A percentile compares a stretch with the other conserved stretches of the same genome.
phyloP scores from a whole-genome alignment of 2,329 filamentous ascomycete genomes.

The Aspergillus sp. region DNA sequence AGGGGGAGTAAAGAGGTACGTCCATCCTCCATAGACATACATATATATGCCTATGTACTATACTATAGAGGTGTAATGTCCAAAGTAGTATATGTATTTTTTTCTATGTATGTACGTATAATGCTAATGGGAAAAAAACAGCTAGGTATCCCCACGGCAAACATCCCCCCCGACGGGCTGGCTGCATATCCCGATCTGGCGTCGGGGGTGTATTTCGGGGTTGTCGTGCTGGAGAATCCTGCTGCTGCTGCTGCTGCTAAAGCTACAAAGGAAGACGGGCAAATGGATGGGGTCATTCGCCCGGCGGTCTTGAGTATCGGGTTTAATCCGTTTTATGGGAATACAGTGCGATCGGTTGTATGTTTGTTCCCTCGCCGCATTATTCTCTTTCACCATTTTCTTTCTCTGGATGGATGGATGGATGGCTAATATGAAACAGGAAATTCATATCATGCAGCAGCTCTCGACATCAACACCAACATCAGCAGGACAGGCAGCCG shows the following conservation, averaged over 20 bases:
- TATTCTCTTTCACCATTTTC: neutral
- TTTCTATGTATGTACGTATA: too few species aligned
- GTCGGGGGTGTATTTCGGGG: constrained; percentile 90
- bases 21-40: too few species aligned
- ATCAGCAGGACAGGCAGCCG: constrained; percentile 11
- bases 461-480: constrained; percentile 45
- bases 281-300: constrained; percentile 48
- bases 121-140: constrained; percentile 27
- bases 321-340: constrained; percentile 97
- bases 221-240: constrained; percentile 58
- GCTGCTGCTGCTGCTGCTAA: constrained; percentile 7
- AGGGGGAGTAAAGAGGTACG: constrained; percentile 81
- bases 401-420: neutral
- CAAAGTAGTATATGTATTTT: too few species aligned
- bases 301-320: constrained; percentile 92
- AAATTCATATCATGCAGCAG: constrained; percentile 76
- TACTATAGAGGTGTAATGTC: too few species aligned
- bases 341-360: constrained; percentile 68
- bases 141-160: constrained; percentile 95
- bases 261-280: constrained; percentile 8
- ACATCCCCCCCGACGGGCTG: constrained; percentile 62
- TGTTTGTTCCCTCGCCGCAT: constrained; percentile 11
- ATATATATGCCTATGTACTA: too few species aligned
- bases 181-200: constrained; percentile 51
- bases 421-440: constrained; percentile 30